Evolutionary conservation across 2,329 filamentous ascomycete genomes (phyloP).

Genomic region (Ceratocystis albifundus): DNA sequence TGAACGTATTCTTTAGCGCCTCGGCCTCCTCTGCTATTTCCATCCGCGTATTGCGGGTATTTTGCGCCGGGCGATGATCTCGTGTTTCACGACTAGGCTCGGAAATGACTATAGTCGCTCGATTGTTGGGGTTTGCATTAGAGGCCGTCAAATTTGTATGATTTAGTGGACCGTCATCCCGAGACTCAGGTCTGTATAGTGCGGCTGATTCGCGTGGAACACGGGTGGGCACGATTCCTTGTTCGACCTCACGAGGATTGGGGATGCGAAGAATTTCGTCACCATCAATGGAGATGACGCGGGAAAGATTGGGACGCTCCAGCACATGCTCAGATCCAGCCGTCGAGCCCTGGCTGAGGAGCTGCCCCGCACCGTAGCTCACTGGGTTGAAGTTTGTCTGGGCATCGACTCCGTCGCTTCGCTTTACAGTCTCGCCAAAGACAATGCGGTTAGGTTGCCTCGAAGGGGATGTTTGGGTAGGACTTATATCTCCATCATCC

Average conservation of each 20-base stretch:
- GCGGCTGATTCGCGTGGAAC: conserved; percentile 28
- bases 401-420: conserved; percentile 41
- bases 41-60: conserved; percentile 6
- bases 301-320: conserved; percentile 15
- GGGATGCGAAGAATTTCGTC: conserved; percentile 75
- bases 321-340: conserved; percentile 11
- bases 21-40: conserved; percentile 33
- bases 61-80: background rate
- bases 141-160: background rate
- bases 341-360: conserved; percentile 36
- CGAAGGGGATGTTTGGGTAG: conserved; percentile 6
- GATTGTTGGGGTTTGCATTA: conserved; percentile 2
- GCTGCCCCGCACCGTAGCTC: conserved; percentile 15
- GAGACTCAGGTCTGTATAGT: conserved; percentile 15
- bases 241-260: conserved; percentile 79
- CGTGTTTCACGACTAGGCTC: conserved; percentile 40
- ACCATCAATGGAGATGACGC: conserved; percentile 54
- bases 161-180: conserved; percentile 6
- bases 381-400: conserved; percentile 22
- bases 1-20: conserved; percentile 28
- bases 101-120: conserved; percentile 42
- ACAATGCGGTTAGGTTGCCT: conserved; percentile 37
- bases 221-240: conserved; percentile 57
- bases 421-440: conserved; percentile 56
- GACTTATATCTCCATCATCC: conserved; percentile 16